phyloP scores from a whole-genome alignment of 768 basidiomycete genomes.

The Piloderma croceum region DNA sequence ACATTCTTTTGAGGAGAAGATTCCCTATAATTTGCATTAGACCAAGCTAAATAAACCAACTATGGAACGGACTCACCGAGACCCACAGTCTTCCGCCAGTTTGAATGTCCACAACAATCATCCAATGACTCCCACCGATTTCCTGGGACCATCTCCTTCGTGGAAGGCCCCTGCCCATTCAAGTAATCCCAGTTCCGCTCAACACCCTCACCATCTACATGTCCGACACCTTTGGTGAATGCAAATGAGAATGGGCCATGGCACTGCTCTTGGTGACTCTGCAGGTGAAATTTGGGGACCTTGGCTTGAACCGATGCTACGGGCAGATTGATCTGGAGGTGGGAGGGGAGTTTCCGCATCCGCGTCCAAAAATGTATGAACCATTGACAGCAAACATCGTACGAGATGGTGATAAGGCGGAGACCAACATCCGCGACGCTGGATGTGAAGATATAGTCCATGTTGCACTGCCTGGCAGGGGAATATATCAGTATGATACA shows the following conservation, averaged over 20 bases:
- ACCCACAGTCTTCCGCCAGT: conserved; percentile 7
- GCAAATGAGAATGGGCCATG: conserved; percentile 16
- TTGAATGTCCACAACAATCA: conserved; percentile 12
- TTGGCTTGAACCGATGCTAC: conserved; percentile 5
- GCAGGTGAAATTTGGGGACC: conserved; percentile 17
- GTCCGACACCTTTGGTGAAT: conserved; percentile 11
- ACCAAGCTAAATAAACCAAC: not conserved
- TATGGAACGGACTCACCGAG: conserved; percentile 1
- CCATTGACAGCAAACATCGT: conserved; percentile 32
- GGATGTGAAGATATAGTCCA: conserved; percentile 24
- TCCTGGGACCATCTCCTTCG: conserved; percentile 14
- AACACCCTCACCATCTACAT: conserved; percentile 19
- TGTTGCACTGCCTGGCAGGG: conserved; percentile 17
- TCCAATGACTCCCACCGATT: conserved; percentile 12
- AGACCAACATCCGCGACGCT: conserved; percentile 7
- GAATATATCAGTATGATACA: conserved; percentile 11
- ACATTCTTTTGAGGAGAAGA: not conserved
- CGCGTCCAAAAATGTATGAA: no score
- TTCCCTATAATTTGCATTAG: not conserved
- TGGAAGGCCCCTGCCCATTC: conserved; percentile 12
- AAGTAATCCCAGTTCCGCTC: conserved; percentile 15
- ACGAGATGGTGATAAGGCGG: conserved; percentile 16
- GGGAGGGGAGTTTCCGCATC: no score
- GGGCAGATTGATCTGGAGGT: no score
- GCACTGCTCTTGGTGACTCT: conserved; percentile 12